phyloP scores from a whole-genome alignment of 2,329 filamentous ascomycete species.

The Monilinia laxa region DNA sequence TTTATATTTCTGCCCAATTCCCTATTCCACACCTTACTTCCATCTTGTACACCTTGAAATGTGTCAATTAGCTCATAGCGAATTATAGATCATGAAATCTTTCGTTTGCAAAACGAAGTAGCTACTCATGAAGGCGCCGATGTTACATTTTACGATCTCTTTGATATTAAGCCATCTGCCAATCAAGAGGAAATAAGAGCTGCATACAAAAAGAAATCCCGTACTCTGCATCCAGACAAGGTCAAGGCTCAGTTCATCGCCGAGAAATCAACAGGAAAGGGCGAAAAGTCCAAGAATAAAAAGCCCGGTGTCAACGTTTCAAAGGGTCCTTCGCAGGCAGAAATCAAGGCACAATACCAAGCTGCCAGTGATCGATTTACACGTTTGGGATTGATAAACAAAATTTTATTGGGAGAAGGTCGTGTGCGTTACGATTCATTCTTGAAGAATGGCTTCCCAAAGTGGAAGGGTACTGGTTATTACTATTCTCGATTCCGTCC shows the following conservation, averaged over 20 bases:
- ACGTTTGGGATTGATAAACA: conserved; percentile 78
- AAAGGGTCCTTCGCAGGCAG: conserved; percentile 69
- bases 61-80: conserved; percentile 30
- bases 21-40: not conserved
- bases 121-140: conserved; percentile 69
- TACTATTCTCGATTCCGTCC: conserved; percentile 95
- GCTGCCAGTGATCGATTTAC: conserved; percentile 79
- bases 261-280: conserved; percentile 56
- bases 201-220: conserved; percentile 86
- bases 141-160: conserved; percentile 91
- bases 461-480: conserved; percentile 96
- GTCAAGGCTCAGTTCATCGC: conserved; percentile 79
- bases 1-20: conserved; percentile 20
- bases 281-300: conserved; percentile 48
- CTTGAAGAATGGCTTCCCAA: conserved; percentile 86
- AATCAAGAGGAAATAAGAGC: conserved; percentile 88
- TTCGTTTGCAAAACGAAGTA: conserved; percentile 89
- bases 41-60: not conserved
- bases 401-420: conserved; percentile 77
- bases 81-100: conserved; percentile 89
- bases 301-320: conserved; percentile 63
- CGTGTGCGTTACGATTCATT: conserved; percentile 95
- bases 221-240: conserved; percentile 89
- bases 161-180: conserved; percentile 72
- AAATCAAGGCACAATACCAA: conserved; percentile 78